Base-by-base conservation (phyloP, 2,329 filamentous ascomycete species). In the Beauveria asiatica region DNA sequence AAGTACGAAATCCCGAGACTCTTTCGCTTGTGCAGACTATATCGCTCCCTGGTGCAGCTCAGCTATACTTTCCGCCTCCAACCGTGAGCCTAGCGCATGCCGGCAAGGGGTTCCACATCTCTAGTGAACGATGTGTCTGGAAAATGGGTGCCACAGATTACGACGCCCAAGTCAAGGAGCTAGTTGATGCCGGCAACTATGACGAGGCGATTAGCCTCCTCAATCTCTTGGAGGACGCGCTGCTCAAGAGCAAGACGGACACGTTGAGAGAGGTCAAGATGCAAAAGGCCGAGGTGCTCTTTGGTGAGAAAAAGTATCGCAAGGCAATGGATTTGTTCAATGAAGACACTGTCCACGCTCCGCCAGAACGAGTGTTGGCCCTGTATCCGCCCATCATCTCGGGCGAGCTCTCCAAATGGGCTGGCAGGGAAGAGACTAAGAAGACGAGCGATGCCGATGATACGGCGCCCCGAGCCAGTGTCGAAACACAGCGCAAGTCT, bases 121-220 rank as follows among this genome's bases (percentile, higher is more conserved):
- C 88, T 21, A 97, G 93, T 69, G 94, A 97, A 60, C 83, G 94
- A 49, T 88, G 83, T 39, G 89, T 99, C 42, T 99, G 94, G 94
- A 88, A 94, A 67, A 97, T 99, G 94, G 90, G 87, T 64, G 89
- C 93, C 3, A 85, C 92, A 42, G 89, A 92, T 65, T 99, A 99
- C 69, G 90, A 96, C 70, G 85, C 86, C 2, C 94, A 99, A 70
- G 85, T 97, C 23, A 84, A 92, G 62, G 85, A 94, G 65, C 80
- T 99, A 27, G 85, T 96, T 1, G 82, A 86, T 21, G 83, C 82
- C 62, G 84, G 82, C 10, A 83, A 84, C 62, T 90, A 92, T 59
- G 93, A 99, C 67, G 95, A 99, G 74, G 93, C 93, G 0, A 88
- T 97, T 63, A 97, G 92, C 68, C 77, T 99, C 9, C 78, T 97